Base-by-base conservation (phyloP, 768 basidiomycete genomes). In the Rhodocollybia butyracea region DNA sequence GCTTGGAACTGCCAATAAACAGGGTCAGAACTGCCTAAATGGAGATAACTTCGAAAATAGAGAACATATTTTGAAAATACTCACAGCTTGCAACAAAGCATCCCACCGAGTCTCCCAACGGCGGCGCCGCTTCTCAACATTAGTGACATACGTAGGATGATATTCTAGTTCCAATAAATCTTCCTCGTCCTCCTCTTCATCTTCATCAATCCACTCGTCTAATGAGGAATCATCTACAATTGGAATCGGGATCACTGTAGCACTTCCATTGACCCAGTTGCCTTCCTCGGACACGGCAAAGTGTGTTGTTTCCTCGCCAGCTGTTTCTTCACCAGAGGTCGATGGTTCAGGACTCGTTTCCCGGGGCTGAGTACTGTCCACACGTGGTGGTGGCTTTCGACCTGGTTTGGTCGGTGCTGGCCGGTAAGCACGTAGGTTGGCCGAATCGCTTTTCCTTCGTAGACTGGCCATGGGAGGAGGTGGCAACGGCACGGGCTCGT, bases 51-150 rank as follows among this genome's bases (percentile, higher is more conserved):
- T 17, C 38, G 38, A 54, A 45, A 43, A 27, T 30, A 38, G 34
- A 22, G 21, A 46, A 24, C 36, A 21, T 11, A 22, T 46, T 40
- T 43, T 15, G 36, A 32, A 34, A 32, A 30, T 19, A 64, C 79
- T 68, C 58, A 90, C 89, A 55, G 87, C 86, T 68, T 88, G 86
- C 19, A 83, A 75, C 27, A 92, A 70, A 22, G 79, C 78, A 55
- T 91, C 88, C 89, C 89, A 91, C 3, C 84, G 82, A 34, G 80
- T 73, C 57, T 89, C 88, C 85, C 88, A 92, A 55, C 83, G 76
- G 53, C 86, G 70, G 46, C 86, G 77, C 46, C 89, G 71, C 67
- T 86, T 89, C 61, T 86, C 84, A 51, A 79, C 67, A 63, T 84
- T 85, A 54, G 74, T 77, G 46, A 92, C 75, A 63, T 80, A 92